Evolutionary conservation across 2,329 filamentous ascomycete species (phyloP).

Genomic region (Aureobasidium vineae): DNA sequence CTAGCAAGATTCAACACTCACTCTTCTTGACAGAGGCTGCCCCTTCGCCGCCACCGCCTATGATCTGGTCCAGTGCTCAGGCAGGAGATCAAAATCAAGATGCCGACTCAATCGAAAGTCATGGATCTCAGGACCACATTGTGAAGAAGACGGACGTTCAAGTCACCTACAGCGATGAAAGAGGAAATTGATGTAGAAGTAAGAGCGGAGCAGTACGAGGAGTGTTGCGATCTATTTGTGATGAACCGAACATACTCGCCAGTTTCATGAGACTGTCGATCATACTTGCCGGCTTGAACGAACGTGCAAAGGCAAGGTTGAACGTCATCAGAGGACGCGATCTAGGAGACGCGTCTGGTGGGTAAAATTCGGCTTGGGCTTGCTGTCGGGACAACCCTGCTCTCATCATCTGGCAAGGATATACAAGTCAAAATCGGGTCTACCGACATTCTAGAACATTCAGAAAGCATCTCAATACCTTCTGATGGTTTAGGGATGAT

Average conservation of each 20-base stretch:
- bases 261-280: too few species aligned
- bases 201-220: not conserved
- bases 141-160: conserved; percentile 5
- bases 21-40: not conserved
- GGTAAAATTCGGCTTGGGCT: not conserved
- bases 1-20: not conserved
- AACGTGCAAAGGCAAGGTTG: not conserved
- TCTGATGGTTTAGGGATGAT: not conserved
- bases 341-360: not conserved
- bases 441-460: too few species aligned
- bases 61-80: not conserved
- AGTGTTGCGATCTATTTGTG: not conserved
- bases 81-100: not conserved
- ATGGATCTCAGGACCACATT: not conserved
- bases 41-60: not conserved
- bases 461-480: too few species aligned
- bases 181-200: not conserved
- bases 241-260: too few species aligned
- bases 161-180: not conserved
- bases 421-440: not conserved
- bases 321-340: not conserved
- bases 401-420: not conserved
- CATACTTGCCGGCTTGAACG: too few species aligned
- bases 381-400: not conserved
- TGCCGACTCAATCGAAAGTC: not conserved